phyloP scores from a whole-genome alignment of 78 protist genomes.

The Dictyostelium intermedium region DNA sequence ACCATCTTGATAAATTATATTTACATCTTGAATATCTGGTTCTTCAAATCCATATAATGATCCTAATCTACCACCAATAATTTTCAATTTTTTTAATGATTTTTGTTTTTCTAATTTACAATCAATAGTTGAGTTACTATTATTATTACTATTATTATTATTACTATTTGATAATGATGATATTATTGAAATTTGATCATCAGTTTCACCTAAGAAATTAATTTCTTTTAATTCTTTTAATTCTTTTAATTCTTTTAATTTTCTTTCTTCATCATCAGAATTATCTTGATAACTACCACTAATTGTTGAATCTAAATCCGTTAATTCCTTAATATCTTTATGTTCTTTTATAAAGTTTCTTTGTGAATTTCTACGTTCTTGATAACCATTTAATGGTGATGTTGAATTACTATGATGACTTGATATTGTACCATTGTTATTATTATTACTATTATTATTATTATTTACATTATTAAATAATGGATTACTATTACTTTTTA shows the following conservation, averaged over 20 bases:
- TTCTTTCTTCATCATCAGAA: conserved; percentile 2
- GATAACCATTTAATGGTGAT: not conserved
- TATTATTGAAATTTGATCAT: not conserved
- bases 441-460: not conserved
- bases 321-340: not conserved
- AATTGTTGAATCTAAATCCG: not conserved
- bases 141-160: not conserved
- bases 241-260: not conserved
- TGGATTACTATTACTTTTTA: not conserved
- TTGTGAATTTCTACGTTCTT: not conserved
- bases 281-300: not conserved
- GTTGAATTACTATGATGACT: not conserved
- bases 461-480: not conserved
- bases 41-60: conserved; percentile 67
- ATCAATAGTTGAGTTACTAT: not conserved
- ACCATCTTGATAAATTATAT: conserved; percentile 17
- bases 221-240: not conserved
- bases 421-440: not conserved
- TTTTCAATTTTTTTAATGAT: not conserved
- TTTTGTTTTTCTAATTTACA: conserved; percentile 1
- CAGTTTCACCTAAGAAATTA: not conserved
- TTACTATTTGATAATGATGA: not conserved
- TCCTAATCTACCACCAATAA: conserved; percentile 30
- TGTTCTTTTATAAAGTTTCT: not conserved
- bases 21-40: conserved; percentile 30